phyloP scores from a whole-genome alignment of 345 rosid species.

The Linum lewisii region DNA sequence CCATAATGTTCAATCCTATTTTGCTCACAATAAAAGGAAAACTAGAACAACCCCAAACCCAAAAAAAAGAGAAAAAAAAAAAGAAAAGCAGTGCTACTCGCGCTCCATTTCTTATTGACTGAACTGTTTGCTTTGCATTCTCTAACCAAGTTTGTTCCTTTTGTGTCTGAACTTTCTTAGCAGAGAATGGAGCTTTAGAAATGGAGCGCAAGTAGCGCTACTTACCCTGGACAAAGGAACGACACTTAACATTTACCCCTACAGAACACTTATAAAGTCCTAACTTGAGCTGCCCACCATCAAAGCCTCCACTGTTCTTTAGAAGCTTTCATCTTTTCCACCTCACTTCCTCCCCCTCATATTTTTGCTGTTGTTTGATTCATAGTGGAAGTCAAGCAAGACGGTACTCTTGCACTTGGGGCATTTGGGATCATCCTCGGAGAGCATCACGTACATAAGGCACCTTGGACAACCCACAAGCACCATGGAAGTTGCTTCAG shows the following conservation, averaged over 20 bases:
- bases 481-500: conserved; percentile 85
- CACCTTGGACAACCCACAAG: conserved; percentile 91
- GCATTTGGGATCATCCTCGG: conserved; percentile 71
- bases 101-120: conserved; percentile 33
- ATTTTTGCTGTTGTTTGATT: conserved; percentile 21
- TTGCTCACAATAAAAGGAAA: not conserved
- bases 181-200: conserved; percentile 9
- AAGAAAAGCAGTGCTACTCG: conserved; percentile 37
- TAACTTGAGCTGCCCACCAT: not conserved
- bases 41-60: not conserved
- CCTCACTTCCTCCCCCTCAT: conserved; percentile 28
- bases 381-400: conserved; percentile 65
- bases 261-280: conserved; percentile 16
- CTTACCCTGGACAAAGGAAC: conserved; percentile 6
- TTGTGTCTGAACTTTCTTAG: not conserved
- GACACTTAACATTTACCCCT: not conserved
- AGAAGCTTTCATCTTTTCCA: conserved; percentile 4
- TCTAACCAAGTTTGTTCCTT: not conserved
- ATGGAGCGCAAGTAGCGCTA: conserved; percentile 67
- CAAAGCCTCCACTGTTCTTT: too few relatives aligned
- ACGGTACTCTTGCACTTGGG: conserved; percentile 89
- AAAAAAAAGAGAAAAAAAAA: not conserved
- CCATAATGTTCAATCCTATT: too few relatives aligned
- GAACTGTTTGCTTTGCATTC: not conserved
- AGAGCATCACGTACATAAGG: conserved; percentile 84